These are phyloP conservation scores for Hypericum perforatum DNA, from an alignment of 345 rosid species.

Conservation along the genomic window DNA sequence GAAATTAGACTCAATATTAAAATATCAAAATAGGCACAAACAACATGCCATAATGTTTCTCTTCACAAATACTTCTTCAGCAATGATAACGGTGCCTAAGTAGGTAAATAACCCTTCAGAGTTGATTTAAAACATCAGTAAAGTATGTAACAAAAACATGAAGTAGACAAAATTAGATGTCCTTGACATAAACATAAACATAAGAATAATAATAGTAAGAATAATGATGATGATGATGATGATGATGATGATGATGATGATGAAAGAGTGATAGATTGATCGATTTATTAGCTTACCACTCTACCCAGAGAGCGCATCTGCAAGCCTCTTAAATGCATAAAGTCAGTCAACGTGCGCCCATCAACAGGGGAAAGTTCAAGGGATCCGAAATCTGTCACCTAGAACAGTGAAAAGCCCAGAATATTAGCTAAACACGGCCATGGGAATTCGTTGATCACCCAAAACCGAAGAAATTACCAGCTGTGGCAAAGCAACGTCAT, in stretches of 20 bases:
- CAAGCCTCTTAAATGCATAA: constrained; percentile 97
- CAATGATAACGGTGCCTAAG: too few species aligned
- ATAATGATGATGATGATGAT: too few species aligned
- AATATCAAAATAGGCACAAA: constrained; percentile 10
- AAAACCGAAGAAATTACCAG: constrained; percentile 37
- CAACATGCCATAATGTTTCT: constrained; percentile 1
- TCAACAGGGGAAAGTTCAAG: constrained; percentile 98
- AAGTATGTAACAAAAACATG: too few species aligned
- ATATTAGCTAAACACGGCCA: neutral
- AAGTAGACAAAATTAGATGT: too few species aligned
- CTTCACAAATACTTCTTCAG: too few species aligned
- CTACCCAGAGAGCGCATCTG: constrained; percentile 81
- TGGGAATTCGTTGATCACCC: neutral
- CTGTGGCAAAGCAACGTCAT: constrained; percentile 89
- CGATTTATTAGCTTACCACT: constrained; percentile 49
- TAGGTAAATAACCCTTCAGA: too few species aligned
- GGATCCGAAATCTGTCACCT: constrained; percentile 98
- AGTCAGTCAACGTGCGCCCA: constrained; percentile 93
- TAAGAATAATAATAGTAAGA: too few species aligned
- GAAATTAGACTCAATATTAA: neutral
- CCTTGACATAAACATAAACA: too few species aligned
- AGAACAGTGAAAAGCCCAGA: constrained; percentile 13
- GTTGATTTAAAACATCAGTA: too few species aligned
- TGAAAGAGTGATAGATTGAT: neutral
- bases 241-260: neutral